A percentile compares a stretch with the other conserved stretches of the same genome.
Conservation (phyloP, 176 grass and related monocot species). For the Carex kokanica region DNA sequence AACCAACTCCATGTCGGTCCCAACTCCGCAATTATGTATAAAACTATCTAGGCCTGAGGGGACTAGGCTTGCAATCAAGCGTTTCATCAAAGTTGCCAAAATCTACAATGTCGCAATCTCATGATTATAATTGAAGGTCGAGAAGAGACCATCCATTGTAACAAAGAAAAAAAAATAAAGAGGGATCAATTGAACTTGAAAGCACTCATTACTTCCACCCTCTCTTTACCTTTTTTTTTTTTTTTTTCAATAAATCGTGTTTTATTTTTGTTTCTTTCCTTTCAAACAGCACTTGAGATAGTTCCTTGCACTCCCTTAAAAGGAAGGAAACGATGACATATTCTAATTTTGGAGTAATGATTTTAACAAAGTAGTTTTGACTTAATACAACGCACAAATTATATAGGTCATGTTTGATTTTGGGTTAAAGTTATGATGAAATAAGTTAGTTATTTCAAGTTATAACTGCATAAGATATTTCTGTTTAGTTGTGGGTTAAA, state of each 20-base stretch:
- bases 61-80: constrained; percentile 15
- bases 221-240: neutral
- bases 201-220: constrained; percentile 25
- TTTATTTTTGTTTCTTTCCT: neutral
- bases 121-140: constrained; percentile 23
- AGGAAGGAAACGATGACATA: neutral
- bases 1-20: neutral
- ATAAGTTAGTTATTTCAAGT: no score
- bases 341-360: neutral
- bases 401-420: no score
- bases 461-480: no score
- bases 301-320: neutral
- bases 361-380: no score
- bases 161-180: constrained; percentile 16
- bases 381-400: no score
- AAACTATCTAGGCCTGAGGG: neutral
- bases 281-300: neutral
- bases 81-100: constrained; percentile 25
- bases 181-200: constrained; percentile 23
- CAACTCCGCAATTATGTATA: neutral
- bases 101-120: constrained; percentile 31
- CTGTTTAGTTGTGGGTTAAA: no score
- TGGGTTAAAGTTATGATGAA: no score
- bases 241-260: neutral
- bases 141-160: constrained; percentile 33